These are phyloP conservation scores for Geotrichum macrosporum DNA, from an alignment of 1,139 yeast genomes.

Conservation along the genomic window DNA sequence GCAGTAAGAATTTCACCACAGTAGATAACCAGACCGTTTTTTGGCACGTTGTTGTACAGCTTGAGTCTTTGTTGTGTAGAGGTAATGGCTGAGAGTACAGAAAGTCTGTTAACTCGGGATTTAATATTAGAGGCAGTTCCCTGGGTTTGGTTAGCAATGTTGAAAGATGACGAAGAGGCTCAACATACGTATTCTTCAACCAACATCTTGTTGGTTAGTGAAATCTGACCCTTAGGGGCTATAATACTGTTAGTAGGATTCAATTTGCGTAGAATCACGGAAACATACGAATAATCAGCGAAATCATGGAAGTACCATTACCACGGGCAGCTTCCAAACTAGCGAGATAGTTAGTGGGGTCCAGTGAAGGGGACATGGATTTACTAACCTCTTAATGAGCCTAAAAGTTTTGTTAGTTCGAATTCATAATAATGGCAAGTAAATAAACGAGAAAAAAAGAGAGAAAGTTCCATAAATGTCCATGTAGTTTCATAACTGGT, in stretches of 20 bases:
- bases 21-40: slow-evolving; percentile 89
- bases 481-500: too few species aligned
- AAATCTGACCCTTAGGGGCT: slow-evolving; percentile 91
- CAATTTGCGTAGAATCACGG: neutral
- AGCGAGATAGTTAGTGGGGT: slow-evolving; percentile 38
- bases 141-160: neutral
- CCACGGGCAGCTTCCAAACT: slow-evolving; percentile 89
- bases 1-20: slow-evolving; percentile 98
- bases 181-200: slow-evolving; percentile 81
- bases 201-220: slow-evolving; percentile 83
- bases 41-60: slow-evolving; percentile 82
- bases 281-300: slow-evolving; percentile 59
- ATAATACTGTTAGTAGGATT: neutral
- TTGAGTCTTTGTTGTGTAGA: slow-evolving; percentile 96
- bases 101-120: slow-evolving; percentile 92
- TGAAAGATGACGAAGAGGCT: too few species aligned
- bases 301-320: slow-evolving; percentile 98
- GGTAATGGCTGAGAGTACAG: slow-evolving; percentile 93
- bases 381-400: slow-evolving; percentile 29
- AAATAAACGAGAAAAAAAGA: too few species aligned
- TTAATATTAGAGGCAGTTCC: slow-evolving; percentile 95
- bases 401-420: slow-evolving; percentile 18
- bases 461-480: too few species aligned
- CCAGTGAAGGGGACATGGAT: neutral
- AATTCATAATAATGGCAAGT: too few species aligned